Evolutionary conservation across 768 basidiomycete genomes (phyloP).

Genomic region (Chiua virens): DNA sequence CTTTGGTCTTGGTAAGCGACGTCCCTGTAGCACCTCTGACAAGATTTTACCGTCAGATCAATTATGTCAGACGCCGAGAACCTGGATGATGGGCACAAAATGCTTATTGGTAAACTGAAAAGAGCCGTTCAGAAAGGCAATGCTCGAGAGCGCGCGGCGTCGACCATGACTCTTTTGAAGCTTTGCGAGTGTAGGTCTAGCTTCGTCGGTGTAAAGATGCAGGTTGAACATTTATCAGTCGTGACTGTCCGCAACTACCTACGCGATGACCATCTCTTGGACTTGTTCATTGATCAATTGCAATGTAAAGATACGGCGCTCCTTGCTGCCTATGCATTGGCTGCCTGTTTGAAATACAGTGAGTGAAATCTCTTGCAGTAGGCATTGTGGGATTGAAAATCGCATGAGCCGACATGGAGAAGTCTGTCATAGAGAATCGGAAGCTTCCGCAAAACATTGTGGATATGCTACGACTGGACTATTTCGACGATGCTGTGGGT

Average conservation of each 20-base stretch:
- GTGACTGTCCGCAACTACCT: conserved; percentile 4
- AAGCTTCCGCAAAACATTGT: conserved; percentile 17
- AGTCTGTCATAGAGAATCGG: conserved; percentile 3
- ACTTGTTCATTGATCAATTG: conserved; percentile 15
- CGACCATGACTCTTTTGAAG: conserved; percentile 22
- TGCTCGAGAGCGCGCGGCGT: conserved; percentile 19
- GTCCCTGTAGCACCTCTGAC: neutral
- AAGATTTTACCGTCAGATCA: neutral
- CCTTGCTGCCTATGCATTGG: conserved; percentile 23
- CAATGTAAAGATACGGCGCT: conserved; percentile 15
- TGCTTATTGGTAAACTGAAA: conserved; percentile 14
- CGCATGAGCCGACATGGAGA: conserved; percentile 13
- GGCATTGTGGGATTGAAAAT: neutral
- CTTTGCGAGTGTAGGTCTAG: conserved; percentile 25
- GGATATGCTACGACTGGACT: conserved; percentile 23
- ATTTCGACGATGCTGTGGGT: conserved; percentile 27
- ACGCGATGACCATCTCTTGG: conserved; percentile 1
- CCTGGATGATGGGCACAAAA: conserved; percentile 1
- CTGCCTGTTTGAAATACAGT: conserved; percentile 16
- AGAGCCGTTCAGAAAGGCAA: neutral
- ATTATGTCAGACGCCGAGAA: conserved; percentile 2
- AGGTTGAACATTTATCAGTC: conserved; percentile 15
- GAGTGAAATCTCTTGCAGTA: too few species aligned
- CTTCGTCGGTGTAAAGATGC: too few species aligned
- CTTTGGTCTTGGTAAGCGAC: conserved; percentile 18